Conservation (phyloP, 176 grass and related monocot species). For the Bonia amplexicaulis region DNA sequence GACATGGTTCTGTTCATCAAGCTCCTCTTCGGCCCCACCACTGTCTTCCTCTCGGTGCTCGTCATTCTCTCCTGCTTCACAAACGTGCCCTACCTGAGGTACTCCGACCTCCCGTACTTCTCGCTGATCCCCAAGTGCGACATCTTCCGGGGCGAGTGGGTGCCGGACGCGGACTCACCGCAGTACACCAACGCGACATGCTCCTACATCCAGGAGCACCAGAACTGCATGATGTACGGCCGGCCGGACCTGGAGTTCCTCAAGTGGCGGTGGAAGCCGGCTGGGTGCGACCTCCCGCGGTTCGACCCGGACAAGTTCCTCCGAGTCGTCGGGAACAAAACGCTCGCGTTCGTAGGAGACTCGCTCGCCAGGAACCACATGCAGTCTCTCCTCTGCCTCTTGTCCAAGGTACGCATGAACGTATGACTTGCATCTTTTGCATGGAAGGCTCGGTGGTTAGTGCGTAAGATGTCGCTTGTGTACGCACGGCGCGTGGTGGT, state of each 20-base stretch:
- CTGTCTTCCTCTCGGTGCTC: conserved; percentile 41
- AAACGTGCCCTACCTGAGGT: conserved; percentile 26
- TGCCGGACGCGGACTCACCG: conserved; percentile 38
- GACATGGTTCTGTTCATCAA: conserved; percentile 32
- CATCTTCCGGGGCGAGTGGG: conserved; percentile 56
- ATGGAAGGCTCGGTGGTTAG: background rate
- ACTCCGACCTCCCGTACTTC: conserved; percentile 8
- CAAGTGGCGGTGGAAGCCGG: conserved; percentile 50
- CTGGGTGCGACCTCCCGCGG: conserved; percentile 38
- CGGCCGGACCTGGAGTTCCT: conserved; percentile 46
- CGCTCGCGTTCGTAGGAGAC: conserved; percentile 49
- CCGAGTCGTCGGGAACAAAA: conserved; percentile 34
- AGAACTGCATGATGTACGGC: conserved; percentile 48
- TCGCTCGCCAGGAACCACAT: conserved; percentile 49
- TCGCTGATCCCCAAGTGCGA: conserved; percentile 29
- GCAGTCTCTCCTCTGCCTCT: conserved; percentile 49
- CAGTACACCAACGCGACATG: conserved; percentile 51
- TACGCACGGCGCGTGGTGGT: background rate
- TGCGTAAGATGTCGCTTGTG: too few relatives aligned
- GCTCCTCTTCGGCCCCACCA: conserved; percentile 28
- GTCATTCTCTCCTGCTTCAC: conserved; percentile 42
- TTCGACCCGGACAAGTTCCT: conserved; percentile 48
- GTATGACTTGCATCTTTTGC: background rate
- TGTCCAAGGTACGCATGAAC: conserved; percentile 19
- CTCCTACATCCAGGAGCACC: conserved; percentile 41